Evolutionary conservation across 2,329 filamentous ascomycete species (phyloP), one percentile per base, ranked within the genome.

Genomic region (Ascocoryne sarcoides): DNA sequence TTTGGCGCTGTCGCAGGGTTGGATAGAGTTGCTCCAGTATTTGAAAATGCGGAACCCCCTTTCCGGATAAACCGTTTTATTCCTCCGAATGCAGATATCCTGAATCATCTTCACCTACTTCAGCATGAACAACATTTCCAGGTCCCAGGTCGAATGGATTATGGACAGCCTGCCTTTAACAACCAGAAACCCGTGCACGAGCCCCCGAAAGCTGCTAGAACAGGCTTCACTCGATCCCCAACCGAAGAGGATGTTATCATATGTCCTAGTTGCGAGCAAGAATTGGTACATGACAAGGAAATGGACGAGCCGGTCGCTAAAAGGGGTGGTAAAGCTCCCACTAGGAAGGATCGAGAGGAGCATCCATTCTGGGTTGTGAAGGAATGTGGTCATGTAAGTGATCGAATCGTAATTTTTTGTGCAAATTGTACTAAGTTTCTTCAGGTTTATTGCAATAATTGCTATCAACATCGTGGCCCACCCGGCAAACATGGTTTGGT

Each of bases 291-390:
- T 37, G 84, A 88, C 10, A 66, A 29, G 15, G 52, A 55, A 4
- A 52, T 48, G 12, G 53, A 56, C 18, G 47, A 53, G 21, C 47
- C 47, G 15, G 55, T 57, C 4, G 66, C 64, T 55, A 70, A 64
- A 45, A 53, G 61, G 20, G 47, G 48, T 8, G 62, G 65, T 14
- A 78, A 72, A 53, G 65, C 70, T 15, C 62, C 67, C 5, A 72
- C 70, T 16, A 59, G 43, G 40, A 60, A 71, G 40, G 68, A 71
- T 16, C 68, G 73, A 19, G 59, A 67, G 23, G 88, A 94, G 62
- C 80, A 85, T 57, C 84, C 95, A 54, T 90, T 96, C 47, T 96
- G 89, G 88, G 82, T 92, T 1, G 72, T 92, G 26, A 95, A 89
- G 62, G 73, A 73, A 37, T 98, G 92, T 60, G 92, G 92, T 49